These are phyloP conservation scores for Phyllachora maydis DNA, from an alignment of 2,329 filamentous ascomycete species.

Conservation along the genomic window DNA sequence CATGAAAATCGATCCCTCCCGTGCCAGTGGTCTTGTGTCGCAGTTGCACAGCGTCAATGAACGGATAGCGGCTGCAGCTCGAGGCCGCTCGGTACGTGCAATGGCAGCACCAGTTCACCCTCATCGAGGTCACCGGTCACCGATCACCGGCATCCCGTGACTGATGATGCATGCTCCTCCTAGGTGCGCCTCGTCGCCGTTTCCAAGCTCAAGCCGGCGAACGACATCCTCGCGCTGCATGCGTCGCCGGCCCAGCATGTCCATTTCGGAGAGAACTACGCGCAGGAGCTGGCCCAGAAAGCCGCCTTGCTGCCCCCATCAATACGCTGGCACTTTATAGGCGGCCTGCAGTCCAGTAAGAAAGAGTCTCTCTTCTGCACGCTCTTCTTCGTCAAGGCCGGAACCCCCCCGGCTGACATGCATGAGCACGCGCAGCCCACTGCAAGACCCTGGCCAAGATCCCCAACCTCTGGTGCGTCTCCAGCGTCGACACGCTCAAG, in stretches of 20 bases:
- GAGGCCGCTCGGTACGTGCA: conserved; percentile 29
- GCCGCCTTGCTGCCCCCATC: conserved; percentile 53
- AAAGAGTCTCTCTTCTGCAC: neutral
- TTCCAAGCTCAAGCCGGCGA: conserved; percentile 85
- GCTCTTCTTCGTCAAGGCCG: neutral
- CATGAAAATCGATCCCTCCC: conserved; percentile 41
- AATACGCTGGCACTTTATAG: conserved; percentile 93
- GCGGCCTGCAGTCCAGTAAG: conserved; percentile 60
- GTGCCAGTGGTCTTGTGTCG: conserved; percentile 39
- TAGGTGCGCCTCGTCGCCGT: conserved; percentile 80
- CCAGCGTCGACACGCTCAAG: conserved; percentile 71
- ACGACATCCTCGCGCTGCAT: conserved; percentile 75
- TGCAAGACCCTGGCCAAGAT: conserved; percentile 75
- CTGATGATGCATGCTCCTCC: conserved; percentile 5
- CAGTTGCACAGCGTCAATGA: conserved; percentile 40
- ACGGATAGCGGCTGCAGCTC: conserved; percentile 30
- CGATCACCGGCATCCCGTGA: no score
- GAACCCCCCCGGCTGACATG: no score
- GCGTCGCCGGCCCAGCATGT: conserved; percentile 33
- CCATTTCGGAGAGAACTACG: conserved; percentile 96
- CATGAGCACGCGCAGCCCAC: conserved; percentile 37
- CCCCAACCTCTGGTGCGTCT: conserved; percentile 78
- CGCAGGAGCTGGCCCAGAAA: conserved; percentile 77
- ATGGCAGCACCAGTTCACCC: conserved; percentile 3
- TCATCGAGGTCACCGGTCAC: conserved; percentile 2